These are phyloP conservation scores for Globisporangium recalcitrans DNA, from an alignment of 352 stramenopile species.

Conservation along the genomic window DNA sequence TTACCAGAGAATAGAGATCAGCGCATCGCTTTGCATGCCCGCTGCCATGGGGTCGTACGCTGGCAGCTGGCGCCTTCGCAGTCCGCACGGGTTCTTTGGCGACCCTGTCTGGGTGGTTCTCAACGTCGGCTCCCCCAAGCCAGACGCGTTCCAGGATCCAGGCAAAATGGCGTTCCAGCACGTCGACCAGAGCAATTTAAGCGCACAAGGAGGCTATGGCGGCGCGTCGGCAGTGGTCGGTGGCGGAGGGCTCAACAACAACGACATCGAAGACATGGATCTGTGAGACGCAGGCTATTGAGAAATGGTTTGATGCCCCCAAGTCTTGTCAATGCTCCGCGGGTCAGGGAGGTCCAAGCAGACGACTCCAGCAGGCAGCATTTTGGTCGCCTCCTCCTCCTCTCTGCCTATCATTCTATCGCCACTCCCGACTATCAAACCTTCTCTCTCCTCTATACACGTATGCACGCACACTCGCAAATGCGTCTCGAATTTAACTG, in stretches of 20 bases:
- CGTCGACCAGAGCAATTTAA: constrained; percentile 2
- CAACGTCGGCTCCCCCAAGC: constrained; percentile 39
- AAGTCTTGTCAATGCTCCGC: background rate
- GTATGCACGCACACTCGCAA: background rate
- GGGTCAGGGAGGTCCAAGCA: background rate
- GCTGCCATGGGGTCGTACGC: constrained; percentile 51
- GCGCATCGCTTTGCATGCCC: constrained; percentile 52
- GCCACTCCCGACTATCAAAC: background rate
- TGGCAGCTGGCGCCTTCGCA: constrained; percentile 71
- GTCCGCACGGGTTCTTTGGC: constrained; percentile 58
- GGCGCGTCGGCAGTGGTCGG: constrained; percentile 9
- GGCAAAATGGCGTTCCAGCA: constrained; percentile 16
- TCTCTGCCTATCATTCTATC: background rate
- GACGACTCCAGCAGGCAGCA: background rate
- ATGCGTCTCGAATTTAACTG: background rate
- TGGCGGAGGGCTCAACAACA: constrained; percentile 11
- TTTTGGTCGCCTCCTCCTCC: background rate
- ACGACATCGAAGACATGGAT: constrained; percentile 20
- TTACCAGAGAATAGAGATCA: constrained; percentile 60
- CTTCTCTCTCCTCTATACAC: background rate
- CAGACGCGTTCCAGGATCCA: constrained; percentile 20
- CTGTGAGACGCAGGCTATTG: background rate
- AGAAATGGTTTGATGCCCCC: too few relatives aligned
- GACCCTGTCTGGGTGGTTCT: constrained; percentile 77
- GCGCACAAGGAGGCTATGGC: background rate